Conservation (phyloP, 176 grass and related monocot species). For the Aegilops bicornis region DNA sequence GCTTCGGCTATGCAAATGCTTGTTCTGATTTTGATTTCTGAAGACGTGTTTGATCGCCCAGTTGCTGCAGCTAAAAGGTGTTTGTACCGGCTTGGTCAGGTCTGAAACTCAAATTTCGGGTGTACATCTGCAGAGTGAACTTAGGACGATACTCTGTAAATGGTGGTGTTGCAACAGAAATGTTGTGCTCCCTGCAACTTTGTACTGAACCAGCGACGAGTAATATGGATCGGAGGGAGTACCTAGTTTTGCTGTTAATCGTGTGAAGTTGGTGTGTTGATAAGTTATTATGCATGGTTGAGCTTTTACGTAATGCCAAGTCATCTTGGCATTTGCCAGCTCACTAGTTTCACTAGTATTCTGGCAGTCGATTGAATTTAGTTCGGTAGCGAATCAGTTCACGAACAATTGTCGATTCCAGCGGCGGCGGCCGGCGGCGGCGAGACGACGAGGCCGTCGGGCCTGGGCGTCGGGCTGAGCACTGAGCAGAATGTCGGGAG, state of each 20-base stretch:
- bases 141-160: background rate
- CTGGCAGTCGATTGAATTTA: no score
- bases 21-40: background rate
- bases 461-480: conserved; percentile 41
- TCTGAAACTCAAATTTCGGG: background rate
- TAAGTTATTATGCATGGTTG: background rate
- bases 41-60: background rate
- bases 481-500: no score
- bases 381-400: no score
- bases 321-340: background rate
- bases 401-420: no score
- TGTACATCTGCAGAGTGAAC: background rate
- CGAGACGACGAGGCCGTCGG: background rate
- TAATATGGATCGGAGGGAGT: no score
- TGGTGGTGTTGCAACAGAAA: background rate
- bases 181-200: background rate
- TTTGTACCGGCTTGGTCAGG: background rate
- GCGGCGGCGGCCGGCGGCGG: background rate
- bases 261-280: background rate
- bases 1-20: background rate
- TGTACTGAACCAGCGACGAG: no score
- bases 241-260: background rate
- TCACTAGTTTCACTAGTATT: no score
- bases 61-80: background rate
- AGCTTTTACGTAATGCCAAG: background rate